phyloP scores from a whole-genome alignment of 148 eudicot genomes.

The Nepenthes mirabilis region DNA sequence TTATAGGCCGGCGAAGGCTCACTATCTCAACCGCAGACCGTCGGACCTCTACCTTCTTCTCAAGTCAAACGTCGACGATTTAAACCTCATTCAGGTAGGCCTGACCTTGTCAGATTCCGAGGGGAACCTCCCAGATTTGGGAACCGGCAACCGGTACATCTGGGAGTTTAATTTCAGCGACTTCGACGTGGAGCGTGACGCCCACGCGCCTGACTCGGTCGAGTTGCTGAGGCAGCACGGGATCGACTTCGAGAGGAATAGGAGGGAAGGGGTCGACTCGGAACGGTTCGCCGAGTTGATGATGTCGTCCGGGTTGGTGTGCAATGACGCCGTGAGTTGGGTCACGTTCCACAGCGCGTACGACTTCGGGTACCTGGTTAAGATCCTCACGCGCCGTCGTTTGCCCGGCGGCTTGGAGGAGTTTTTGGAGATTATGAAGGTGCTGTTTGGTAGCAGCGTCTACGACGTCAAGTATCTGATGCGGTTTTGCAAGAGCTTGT shows the following conservation, averaged over 20 bases:
- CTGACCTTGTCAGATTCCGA: conserved; percentile 41
- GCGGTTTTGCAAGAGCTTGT: conserved; percentile 39
- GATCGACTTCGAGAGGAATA: conserved; percentile 30
- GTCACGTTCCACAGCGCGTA: conserved; percentile 67
- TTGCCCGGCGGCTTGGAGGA: conserved; percentile 19
- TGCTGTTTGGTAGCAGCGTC: conserved; percentile 30
- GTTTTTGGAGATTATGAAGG: conserved; percentile 19
- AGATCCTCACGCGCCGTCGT: conserved; percentile 44
- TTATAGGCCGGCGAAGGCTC: conserved; percentile 6
- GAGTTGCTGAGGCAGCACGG: conserved; percentile 33
- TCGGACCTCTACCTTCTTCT: conserved; percentile 31
- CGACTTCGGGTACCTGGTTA: conserved; percentile 51
- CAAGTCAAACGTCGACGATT: conserved; percentile 37
- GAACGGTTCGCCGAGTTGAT: conserved; percentile 32
- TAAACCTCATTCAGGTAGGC: conserved; percentile 51
- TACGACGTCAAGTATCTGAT: conserved; percentile 47
- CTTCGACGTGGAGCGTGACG: conserved; percentile 37
- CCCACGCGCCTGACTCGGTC: conserved; percentile 40
- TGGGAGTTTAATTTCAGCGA: conserved; percentile 53
- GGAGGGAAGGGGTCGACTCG: conserved; percentile 27
- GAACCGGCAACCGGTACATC: conserved; percentile 12
- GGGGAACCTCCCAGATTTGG: conserved; percentile 38
- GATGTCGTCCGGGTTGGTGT: conserved; percentile 52
- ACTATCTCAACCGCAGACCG: conserved; percentile 5
- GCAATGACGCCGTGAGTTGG: conserved; percentile 44